phyloP scores from a whole-genome alignment of 2,329 filamentous ascomycete genomes.

The Emericellopsis atlantica region DNA sequence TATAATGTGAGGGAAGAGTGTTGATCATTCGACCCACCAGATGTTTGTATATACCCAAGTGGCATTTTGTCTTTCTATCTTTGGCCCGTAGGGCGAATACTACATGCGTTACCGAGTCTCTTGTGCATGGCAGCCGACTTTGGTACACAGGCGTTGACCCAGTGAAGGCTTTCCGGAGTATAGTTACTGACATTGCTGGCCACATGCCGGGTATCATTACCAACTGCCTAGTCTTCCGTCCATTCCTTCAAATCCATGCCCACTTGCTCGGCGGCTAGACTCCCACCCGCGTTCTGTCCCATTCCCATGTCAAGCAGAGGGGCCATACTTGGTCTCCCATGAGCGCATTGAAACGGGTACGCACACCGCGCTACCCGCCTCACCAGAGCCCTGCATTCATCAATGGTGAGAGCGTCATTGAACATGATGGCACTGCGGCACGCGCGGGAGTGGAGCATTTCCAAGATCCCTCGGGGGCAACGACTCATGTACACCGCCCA shows the following conservation, averaged over 20 bases:
- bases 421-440: slow-evolving; percentile 81
- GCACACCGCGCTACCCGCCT: slow-evolving; percentile 43
- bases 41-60: background rate
- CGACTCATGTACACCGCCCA: slow-evolving; percentile 54
- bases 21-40: too few species aligned
- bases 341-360: slow-evolving; percentile 76
- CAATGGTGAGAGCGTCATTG: slow-evolving; percentile 51
- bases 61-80: too few species aligned
- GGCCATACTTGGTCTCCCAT: slow-evolving; percentile 58
- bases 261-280: slow-evolving; percentile 8
- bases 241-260: slow-evolving; percentile 10
- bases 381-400: slow-evolving; percentile 48
- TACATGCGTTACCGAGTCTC: too few species aligned
- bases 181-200: too few species aligned
- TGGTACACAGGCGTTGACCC: too few species aligned
- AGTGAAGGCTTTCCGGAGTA: too few species aligned
- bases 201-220: too few species aligned
- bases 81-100: too few species aligned
- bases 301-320: slow-evolving; percentile 42
- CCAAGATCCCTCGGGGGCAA: slow-evolving; percentile 65
- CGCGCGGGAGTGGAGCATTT: slow-evolving; percentile 63
- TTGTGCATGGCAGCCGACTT: too few species aligned
- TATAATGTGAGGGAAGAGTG: background rate
- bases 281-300: slow-evolving; percentile 11
- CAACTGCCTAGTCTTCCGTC: slow-evolving; percentile 3